These are phyloP conservation scores for Globisporangium abappressorium DNA, from an alignment of 352 stramenopile species.

Conservation along the genomic window DNA sequence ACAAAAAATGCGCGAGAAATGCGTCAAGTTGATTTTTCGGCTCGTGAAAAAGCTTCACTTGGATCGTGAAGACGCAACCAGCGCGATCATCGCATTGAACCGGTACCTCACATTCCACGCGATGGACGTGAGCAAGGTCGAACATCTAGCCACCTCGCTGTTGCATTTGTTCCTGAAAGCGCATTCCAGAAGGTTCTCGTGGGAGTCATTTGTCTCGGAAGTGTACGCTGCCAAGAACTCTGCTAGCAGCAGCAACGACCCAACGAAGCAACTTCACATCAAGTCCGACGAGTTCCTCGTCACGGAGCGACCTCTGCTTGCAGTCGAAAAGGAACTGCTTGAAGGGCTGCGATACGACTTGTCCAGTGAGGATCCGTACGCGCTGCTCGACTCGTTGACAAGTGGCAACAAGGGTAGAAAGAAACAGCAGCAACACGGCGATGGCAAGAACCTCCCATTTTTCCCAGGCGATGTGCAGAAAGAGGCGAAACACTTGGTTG, in stretches of 20 bases:
- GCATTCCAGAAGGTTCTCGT: conserved; percentile 53
- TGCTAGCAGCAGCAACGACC: conserved; percentile 16
- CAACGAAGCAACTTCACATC: conserved; percentile 17
- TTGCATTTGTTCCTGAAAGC: conserved; percentile 78
- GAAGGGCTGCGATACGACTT: conserved; percentile 79
- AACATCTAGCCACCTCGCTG: conserved; percentile 65
- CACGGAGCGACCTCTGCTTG: conserved; percentile 55
- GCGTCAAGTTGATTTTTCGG: conserved; percentile 57
- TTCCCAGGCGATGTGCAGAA: conserved; percentile 52
- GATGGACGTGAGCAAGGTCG: conserved; percentile 61
- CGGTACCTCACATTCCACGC: conserved; percentile 74
- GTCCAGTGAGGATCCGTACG: conserved; percentile 64
- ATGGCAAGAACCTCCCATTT: conserved; percentile 11
- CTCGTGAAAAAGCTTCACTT: conserved; percentile 62
- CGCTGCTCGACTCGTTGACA: conserved; percentile 66
- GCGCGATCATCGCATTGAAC: conserved; percentile 74
- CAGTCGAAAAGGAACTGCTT: conserved; percentile 56
- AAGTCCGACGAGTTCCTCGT: conserved; percentile 49
- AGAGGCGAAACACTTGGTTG: conserved; percentile 65
- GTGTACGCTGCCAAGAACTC: conserved; percentile 64
- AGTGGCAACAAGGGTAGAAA: conserved; percentile 39
- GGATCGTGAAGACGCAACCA: conserved; percentile 67
- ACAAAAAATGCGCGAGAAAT: conserved; percentile 59
- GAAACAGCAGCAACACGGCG: conserved; percentile 19
- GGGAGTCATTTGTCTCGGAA: conserved; percentile 63